Conservation (phyloP, 768 basidiomycete species). For the Sarcodon sp. region DNA sequence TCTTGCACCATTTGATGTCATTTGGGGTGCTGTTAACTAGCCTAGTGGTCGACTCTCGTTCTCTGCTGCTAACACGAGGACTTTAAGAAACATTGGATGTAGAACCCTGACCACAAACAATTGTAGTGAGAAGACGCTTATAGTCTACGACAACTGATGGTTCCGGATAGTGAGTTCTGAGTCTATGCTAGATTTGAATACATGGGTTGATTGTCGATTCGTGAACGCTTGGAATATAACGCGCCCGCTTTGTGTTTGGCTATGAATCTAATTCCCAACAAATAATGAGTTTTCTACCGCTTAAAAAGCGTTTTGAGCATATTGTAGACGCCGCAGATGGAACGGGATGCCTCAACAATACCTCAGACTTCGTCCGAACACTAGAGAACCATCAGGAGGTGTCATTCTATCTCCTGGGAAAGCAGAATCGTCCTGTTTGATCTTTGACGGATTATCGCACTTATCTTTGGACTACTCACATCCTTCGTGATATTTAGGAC, state of each 20-base stretch:
- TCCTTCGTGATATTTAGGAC: constrained; percentile 18
- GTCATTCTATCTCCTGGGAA: constrained; percentile 18
- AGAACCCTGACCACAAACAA: background rate
- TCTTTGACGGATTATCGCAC: constrained; percentile 7
- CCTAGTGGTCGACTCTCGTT: background rate
- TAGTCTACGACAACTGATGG: constrained; percentile 18
- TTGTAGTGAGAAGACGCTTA: constrained; percentile 29
- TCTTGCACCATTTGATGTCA: background rate
- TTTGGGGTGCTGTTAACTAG: background rate
- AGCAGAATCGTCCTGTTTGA: constrained; percentile 15
- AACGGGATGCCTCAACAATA: constrained; percentile 46
- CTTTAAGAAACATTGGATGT: background rate
- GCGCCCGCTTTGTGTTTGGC: constrained; percentile 52
- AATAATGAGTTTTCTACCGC: constrained; percentile 55
- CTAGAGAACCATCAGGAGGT: constrained; percentile 33
- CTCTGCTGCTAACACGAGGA: background rate
- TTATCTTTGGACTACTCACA: background rate
- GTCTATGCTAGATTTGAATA: constrained; percentile 29
- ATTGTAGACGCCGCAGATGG: constrained; percentile 44
- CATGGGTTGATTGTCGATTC: constrained; percentile 47
- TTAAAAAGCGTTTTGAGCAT: constrained; percentile 33
- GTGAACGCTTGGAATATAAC: constrained; percentile 35
- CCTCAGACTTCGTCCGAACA: constrained; percentile 32
- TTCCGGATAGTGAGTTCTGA: constrained; percentile 6
- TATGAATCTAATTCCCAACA: constrained; percentile 60